These are phyloP conservation scores for Microdochium nivale DNA, from an alignment of 2,329 filamentous ascomycete species.

Conservation along the genomic window DNA sequence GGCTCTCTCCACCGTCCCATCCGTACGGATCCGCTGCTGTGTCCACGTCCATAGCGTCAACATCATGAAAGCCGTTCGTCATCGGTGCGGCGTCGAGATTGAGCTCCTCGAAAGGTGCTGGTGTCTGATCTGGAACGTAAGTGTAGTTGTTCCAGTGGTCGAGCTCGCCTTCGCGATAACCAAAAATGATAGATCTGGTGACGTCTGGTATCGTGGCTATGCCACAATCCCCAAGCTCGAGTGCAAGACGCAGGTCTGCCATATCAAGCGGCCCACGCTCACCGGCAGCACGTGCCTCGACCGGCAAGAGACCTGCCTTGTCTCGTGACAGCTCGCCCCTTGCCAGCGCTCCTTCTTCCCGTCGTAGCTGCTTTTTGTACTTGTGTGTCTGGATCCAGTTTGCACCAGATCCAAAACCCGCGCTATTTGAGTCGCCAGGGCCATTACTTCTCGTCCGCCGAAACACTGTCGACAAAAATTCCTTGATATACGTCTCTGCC, in stretches of 20 bases:
- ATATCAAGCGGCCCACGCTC: conserved; percentile 66
- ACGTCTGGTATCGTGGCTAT: conserved; percentile 72
- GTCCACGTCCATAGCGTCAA: conserved; percentile 53
- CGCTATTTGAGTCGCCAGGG: conserved; percentile 51
- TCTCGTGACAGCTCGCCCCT: conserved; percentile 69
- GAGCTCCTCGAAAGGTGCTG: conserved; percentile 17
- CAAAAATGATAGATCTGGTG: conserved; percentile 58
- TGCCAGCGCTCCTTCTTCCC: conserved; percentile 65
- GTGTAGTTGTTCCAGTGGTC: conserved; percentile 57
- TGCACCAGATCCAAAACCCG: conserved; percentile 56
- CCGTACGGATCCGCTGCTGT: conserved; percentile 31
- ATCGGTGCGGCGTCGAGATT: conserved; percentile 23
- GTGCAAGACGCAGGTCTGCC: conserved; percentile 66
- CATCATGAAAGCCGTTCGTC: conserved; percentile 37
- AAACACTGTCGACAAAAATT: conserved; percentile 54
- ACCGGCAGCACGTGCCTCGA: conserved; percentile 69
- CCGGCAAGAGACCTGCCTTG: conserved; percentile 67
- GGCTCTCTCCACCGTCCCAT: conserved; percentile 52
- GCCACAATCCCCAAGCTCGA: conserved; percentile 68
- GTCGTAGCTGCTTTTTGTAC: conserved; percentile 65
- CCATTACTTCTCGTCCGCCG: conserved; percentile 57
- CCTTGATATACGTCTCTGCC: conserved; percentile 60
- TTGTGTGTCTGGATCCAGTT: conserved; percentile 71
- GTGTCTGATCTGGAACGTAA: conserved; percentile 32
- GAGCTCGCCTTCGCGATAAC: conserved; percentile 68